Base-by-base conservation (phyloP, 1,139 yeast species). In the Diutina rugosa region DNA sequence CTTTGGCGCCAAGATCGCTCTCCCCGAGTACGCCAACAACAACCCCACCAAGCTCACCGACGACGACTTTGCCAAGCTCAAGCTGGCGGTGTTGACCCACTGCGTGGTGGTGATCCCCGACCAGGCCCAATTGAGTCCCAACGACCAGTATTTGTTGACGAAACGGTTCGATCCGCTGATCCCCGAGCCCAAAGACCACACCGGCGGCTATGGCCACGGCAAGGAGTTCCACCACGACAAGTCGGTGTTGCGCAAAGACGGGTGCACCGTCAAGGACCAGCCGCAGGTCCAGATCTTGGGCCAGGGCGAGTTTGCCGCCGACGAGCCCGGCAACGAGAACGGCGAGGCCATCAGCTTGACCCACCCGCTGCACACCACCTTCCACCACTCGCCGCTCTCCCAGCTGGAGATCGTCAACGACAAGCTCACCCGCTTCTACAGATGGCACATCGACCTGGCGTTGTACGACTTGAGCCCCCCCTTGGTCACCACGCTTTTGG, bases 381-480 rank as follows among this genome's bases (percentile, higher is more conserved):
- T 89, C 79, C 96, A 89, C 71, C 84, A 84, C 62, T 72, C 77
- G 21, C 78, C 84, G 0, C 77, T 89, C 60, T 73, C 83, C n/a
- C 77, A 79, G 35, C 79, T 79, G 41, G 82, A 87, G 60, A 81
- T 86, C 63, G 74, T 73, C 57, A 77, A 78, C 3, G 73, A 79
- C 38, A 81, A 84, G 57, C 78, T 79, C 68, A 89, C 96, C 1
- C 78, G 95, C 62, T 89, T 85, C 68, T 89, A 88, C 78, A 81
- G 96, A 72, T 89, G 96, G 96, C 96, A 89, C 71, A 87, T 89
- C 63, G 96, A 89, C 70, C 85, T 93, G 54, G 96, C 96, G 6
- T 78, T 89, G 55, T 89, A 89, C 64, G 96, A 82, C 45, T 77
- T 88, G 63, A 82, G 91, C 8, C 96, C 96, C 35, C 96, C 96